These are phyloP conservation scores for Fragilariopsis cylindrus DNA, from an alignment of 108 stramenopile species.

Conservation along the genomic window DNA sequence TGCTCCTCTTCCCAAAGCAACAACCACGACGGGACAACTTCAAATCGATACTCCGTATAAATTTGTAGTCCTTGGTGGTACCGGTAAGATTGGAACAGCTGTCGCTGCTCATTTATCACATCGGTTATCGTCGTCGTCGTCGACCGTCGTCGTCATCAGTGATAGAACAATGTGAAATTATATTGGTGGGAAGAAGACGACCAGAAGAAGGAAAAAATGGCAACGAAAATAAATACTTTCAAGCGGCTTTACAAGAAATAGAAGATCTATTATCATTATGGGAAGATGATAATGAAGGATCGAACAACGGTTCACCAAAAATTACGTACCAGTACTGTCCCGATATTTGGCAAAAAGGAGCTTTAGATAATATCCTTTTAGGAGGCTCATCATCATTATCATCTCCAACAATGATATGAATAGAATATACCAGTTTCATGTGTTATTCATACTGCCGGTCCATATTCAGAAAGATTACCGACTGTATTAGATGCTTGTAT, in stretches of 20 bases:
- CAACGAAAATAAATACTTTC: neutral
- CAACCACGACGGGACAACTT: neutral
- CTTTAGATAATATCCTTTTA: conserved; percentile 4
- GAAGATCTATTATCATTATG: neutral
- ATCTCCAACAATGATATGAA: neutral
- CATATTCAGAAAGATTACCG: conserved; percentile 41
- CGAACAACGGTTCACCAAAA: neutral
- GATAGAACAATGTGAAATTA: conserved; percentile 25
- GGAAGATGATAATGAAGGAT: neutral
- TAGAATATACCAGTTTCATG: conserved; percentile 8
- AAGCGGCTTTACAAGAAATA: conserved; percentile 34
- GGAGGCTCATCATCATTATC: neutral
- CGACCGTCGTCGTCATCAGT: neutral
- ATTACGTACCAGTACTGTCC: neutral
- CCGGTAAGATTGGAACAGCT: conserved; percentile 56
- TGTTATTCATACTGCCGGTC: conserved; percentile 63
- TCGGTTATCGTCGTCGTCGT: conserved; percentile 21
- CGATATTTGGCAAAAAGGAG: conserved; percentile 29
- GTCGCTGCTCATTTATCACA: conserved; percentile 43
- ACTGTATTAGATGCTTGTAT: conserved; percentile 24
- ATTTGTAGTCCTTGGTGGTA: conserved; percentile 47
- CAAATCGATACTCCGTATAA: neutral
- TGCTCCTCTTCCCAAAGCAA: neutral
- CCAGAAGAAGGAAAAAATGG: conserved; percentile 6
- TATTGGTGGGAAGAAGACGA: conserved; percentile 40